Evolutionary conservation across 2,329 filamentous ascomycete genomes (phyloP), one percentile per base, ranked within the genome.

Genomic region (Fusarium sp.): DNA sequence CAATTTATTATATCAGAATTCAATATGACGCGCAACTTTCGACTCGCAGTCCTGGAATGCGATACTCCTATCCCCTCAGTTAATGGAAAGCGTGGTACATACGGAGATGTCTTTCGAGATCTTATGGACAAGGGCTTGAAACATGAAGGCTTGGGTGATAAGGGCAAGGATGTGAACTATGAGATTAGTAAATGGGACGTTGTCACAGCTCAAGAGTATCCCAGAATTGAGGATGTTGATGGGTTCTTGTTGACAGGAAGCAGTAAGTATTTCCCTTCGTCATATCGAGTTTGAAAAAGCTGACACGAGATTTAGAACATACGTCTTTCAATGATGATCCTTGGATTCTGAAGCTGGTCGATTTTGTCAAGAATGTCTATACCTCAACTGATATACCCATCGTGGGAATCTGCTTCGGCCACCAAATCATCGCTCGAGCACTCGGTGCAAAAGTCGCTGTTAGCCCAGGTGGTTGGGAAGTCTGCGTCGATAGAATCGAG

Each of bases 361-460:
- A 78, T 16, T 84, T 78, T 63, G 73, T 82, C 9, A 67, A 66
- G 16, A 60, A 69, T 9, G 69, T 77, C 8, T 73, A 76, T 42
- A 66, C 63, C 6, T 73, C 70, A 9, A 77, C 75, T 6, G 68
- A 73, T 14, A 72, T 77, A 27, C 81, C 78, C 1, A 74, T 84
- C 2, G 75, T 84, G 4, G 83, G 83, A 0, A 80, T 84, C n/a
- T 85, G 83, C 63, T 85, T 84, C 59, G 83, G 83, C 2, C 83
- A 85, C 53, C 83, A 85, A 55, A 82, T 85, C 34, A 76, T 85
- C 30, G 83, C 77, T 2, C 78, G 82, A 6, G 81, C 82, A 1
- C 72, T 84, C 1, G 78, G 77, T 14, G 78, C 78, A 10, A 77
- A 78, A 42, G 80, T 83, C 6, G 79, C 74, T 2, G 74, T 80